These are phyloP conservation scores for Aureobasidium lini DNA, from an alignment of 2,329 filamentous ascomycete species.

Conservation along the genomic window DNA sequence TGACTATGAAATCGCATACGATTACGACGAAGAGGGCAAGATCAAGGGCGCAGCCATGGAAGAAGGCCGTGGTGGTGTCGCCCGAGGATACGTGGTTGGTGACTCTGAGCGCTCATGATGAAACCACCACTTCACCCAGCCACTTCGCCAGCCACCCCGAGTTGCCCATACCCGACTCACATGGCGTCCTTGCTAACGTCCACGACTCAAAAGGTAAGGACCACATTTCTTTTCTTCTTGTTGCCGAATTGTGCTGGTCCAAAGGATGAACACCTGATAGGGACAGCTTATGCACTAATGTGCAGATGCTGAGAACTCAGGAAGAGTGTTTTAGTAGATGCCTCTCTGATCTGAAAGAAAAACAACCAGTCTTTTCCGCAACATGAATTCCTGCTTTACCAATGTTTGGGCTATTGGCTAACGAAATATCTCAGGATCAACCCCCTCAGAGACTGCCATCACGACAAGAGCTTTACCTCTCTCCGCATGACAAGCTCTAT, in stretches of 20 bases:
- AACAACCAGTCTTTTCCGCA: not conserved
- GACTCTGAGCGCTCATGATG: conserved; percentile 27
- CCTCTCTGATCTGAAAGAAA: conserved; percentile 70
- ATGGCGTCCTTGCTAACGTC: too few species aligned
- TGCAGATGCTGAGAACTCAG: conserved; percentile 81
- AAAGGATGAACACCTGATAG: conserved; percentile 98
- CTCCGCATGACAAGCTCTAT: too few species aligned
- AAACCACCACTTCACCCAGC: not conserved
- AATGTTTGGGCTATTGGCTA: not conserved
- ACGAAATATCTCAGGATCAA: not conserved
- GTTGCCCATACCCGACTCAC: too few species aligned
- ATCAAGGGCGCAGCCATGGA: conserved; percentile 60
- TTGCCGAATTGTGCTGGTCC: not conserved
- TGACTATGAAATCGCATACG: conserved; percentile 62
- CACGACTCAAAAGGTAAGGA: conserved; percentile 61
- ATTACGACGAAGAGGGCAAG: conserved; percentile 46
- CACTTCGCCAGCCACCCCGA: not conserved
- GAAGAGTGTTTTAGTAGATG: conserved; percentile 99
- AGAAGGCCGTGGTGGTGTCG: conserved; percentile 79
- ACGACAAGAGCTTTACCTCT: too few species aligned
- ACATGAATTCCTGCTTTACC: not conserved
- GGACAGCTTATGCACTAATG: conserved; percentile 87
- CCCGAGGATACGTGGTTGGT: conserved; percentile 77
- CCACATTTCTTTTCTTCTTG: conserved; percentile 21
- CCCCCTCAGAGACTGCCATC: not conserved